Evolutionary conservation across 2,329 filamentous ascomycete species (phyloP).

Genomic region (Penicillium sp.): DNA sequence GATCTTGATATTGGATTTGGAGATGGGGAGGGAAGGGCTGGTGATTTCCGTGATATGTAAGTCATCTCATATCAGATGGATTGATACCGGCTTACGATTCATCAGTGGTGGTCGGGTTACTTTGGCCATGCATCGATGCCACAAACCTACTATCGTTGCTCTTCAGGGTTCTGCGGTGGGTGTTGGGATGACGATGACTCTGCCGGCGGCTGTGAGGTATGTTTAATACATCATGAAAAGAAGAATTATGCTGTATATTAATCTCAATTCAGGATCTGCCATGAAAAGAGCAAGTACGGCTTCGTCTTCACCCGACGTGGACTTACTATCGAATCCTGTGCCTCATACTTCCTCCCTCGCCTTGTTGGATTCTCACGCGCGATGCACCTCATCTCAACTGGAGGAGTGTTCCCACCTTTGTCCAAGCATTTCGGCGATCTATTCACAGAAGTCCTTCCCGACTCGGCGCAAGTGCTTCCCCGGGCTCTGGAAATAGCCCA

Average conservation of each 20-base stretch:
- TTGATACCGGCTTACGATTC: background rate
- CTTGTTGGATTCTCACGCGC: conserved; percentile 69
- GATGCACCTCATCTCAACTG: conserved; percentile 70
- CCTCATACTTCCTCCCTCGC: conserved; percentile 71
- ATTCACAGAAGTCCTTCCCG: conserved; percentile 65
- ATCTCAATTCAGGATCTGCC: conserved; percentile 20
- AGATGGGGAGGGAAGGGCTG: conserved; percentile 43
- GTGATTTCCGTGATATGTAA: conserved; percentile 61
- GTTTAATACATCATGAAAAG: background rate
- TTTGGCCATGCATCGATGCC: conserved; percentile 63
- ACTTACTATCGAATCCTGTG: conserved; percentile 72
- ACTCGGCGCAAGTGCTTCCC: conserved; percentile 63
- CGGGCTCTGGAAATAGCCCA: conserved; percentile 67
- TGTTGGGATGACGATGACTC: conserved; percentile 67
- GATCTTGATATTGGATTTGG: conserved; percentile 55
- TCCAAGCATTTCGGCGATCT: conserved; percentile 61
- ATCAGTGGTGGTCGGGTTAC: conserved; percentile 56
- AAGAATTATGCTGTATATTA: background rate
- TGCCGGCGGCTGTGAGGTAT: conserved; percentile 54
- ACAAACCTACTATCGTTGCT: conserved; percentile 65
- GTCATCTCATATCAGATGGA: conserved; percentile 13
- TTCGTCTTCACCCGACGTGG: conserved; percentile 74
- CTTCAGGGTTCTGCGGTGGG: conserved; percentile 67
- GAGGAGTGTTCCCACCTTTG: conserved; percentile 57
- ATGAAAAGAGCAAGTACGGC: conserved; percentile 66